A percentile compares a stretch with the other conserved stretches of the same genome.
phyloP scores from a whole-genome alignment of 2,329 filamentous ascomycete species.

The Aspergillus ochraceoroseus region DNA sequence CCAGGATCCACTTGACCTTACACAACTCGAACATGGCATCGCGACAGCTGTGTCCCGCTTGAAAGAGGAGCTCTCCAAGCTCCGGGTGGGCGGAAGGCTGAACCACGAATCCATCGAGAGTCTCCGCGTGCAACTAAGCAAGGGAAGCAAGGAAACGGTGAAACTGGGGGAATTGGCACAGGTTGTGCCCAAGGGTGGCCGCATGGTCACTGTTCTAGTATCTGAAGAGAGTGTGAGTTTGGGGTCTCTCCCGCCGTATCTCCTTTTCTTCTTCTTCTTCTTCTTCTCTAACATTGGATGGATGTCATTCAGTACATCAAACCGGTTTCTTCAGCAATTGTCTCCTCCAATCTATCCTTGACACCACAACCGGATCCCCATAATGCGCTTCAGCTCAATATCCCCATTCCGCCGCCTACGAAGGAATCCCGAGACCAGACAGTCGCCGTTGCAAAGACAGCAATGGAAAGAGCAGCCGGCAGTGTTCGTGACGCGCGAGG shows the following conservation, averaged over 20 bases:
- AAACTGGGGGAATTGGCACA: conserved; percentile 61
- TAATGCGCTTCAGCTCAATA: conserved; percentile 44
- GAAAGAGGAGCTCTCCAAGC: conserved; percentile 57
- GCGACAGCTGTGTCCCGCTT: conserved; percentile 52
- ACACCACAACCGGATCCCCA: conserved; percentile 42
- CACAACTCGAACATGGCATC: conserved; percentile 54
- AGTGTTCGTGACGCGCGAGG: conserved; percentile 43
- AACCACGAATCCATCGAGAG: conserved; percentile 59
- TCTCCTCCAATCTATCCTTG: conserved; percentile 41
- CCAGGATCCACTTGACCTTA: conserved; percentile 59
- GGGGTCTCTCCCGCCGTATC: neutral
- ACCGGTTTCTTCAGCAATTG: conserved; percentile 42
- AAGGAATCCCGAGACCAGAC: conserved; percentile 45
- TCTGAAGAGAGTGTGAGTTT: conserved; percentile 58
- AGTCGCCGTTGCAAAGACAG: conserved; percentile 38
- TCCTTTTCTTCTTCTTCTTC: neutral
- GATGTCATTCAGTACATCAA: conserved; percentile 40
- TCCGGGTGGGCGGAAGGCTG: conserved; percentile 58
- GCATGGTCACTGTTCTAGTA: conserved; percentile 57
- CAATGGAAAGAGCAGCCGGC: conserved; percentile 41
- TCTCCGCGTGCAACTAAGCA: conserved; percentile 55
- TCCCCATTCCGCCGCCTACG: conserved; percentile 46
- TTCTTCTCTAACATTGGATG: neutral
- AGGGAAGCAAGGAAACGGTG: conserved; percentile 49
- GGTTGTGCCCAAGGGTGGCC: conserved; percentile 59